Base-by-base conservation (phyloP, 1,284 basidiomycete genomes). In the Wallemia hederae region DNA sequence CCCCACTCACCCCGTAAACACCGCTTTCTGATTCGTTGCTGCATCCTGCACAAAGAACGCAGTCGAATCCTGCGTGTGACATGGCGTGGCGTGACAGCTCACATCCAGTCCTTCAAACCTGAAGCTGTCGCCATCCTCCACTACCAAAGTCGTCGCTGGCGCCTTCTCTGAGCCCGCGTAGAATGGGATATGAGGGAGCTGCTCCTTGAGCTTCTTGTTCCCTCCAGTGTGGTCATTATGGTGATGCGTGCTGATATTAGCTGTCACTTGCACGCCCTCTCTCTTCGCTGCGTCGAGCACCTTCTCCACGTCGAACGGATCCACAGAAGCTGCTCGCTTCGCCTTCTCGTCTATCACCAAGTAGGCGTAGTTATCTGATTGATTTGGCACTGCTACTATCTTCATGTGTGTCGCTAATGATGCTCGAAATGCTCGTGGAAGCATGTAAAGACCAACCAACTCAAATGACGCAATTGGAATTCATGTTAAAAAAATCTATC, bases 221-320 rank as follows among this genome's bases (percentile, higher is more conserved):
- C 56, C 56, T 11, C 56, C 56, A 27, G 56, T 28, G 27, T 58
- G 56, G 56, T 58, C 56, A 26, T 58, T 26, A 28, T 58, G 56
- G 24, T 58, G 56, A n/a, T 58, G 56, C 24, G 56, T 58, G 17
- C 25, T 58, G 25, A 58, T 58, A 26, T 26, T 27, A 3, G 56
- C 56, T 58, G 56, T 7, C 17, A 58, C 5, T 28, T 58, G 71
- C 26, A 89, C 82, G 19, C 78, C 78, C 59, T 80, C 75, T 28
- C 76, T 73, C 59, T 81, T 72, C 0, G 85, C 89, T 0, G 78
- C 80, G 0, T 75, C 75, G 39, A 76, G 69, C 19, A 96, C 81
- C 67, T 84, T 85, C 58, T 75, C 66, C 0, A 91, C 80, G 66
- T 92, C 85, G 69, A 78, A 94, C 0, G 87, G 81, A 70, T 90